Conservation (phyloP, 345 rosid species). For the Hibiscus trionum region DNA sequence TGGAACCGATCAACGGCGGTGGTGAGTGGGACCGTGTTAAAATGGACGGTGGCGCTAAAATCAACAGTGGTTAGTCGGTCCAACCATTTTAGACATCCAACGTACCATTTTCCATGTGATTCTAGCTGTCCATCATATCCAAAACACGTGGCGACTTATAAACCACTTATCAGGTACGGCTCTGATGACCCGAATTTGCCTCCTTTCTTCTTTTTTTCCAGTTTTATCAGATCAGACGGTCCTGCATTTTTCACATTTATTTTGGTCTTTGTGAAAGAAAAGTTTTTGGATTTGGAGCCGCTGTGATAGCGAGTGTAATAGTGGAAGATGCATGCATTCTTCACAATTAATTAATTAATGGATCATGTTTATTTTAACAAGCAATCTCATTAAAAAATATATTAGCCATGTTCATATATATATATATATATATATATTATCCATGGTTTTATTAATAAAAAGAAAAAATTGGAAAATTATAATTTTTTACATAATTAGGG, state of each 20-base stretch:
- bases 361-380: background rate
- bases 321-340: background rate
- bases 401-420: too few relatives aligned
- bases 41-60: slow-evolving; percentile 25
- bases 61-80: slow-evolving; percentile 15
- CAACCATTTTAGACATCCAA: background rate
- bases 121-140: background rate
- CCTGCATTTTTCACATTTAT: background rate
- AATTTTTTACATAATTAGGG: background rate
- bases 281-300: background rate
- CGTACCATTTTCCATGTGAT: background rate
- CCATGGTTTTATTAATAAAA: background rate
- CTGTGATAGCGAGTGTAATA: too few relatives aligned
- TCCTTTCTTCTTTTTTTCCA: background rate
- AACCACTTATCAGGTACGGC: background rate
- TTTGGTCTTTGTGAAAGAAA: background rate
- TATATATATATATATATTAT: background rate
- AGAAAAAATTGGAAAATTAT: background rate
- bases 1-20: slow-evolving; percentile 11
- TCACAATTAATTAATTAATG: background rate
- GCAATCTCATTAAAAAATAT: background rate
- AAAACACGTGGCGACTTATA: background rate
- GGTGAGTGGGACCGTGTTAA: slow-evolving; percentile 9
- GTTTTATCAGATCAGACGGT: background rate
- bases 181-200: background rate